These are phyloP conservation scores for Penicillium subrubescens DNA, from an alignment of 495 filamentous ascomycete species.

Conservation along the genomic window DNA sequence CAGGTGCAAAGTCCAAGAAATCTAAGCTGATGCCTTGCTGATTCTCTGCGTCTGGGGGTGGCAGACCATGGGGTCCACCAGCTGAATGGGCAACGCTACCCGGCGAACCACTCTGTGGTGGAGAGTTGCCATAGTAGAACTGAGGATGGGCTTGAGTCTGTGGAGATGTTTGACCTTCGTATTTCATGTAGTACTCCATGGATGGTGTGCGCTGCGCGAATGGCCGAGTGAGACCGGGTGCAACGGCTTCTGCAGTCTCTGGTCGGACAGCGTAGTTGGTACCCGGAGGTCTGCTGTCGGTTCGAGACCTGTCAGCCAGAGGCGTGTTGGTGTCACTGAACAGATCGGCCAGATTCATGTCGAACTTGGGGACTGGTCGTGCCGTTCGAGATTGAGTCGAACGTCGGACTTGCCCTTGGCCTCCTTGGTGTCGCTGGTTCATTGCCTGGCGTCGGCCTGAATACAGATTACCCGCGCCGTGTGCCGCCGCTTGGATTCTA, in stretches of 20 bases:
- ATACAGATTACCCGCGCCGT: conserved; percentile 23
- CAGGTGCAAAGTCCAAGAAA: conserved; percentile 43
- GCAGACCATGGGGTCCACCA: conserved; percentile 21
- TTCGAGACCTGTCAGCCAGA: conserved; percentile 29
- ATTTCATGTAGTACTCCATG: conserved; percentile 42
- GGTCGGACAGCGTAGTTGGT: conserved; percentile 28
- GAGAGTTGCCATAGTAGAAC: conserved; percentile 45
- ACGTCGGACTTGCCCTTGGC: conserved; percentile 30
- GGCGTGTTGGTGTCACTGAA: conserved; percentile 36
- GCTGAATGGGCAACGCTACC: conserved; percentile 29
- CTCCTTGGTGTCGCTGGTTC: conserved; percentile 29
- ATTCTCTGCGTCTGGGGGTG: conserved; percentile 31
- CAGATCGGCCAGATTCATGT: conserved; percentile 64
- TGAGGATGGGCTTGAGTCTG: conserved; percentile 33
- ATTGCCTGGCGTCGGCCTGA: conserved; percentile 29
- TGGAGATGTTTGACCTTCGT: conserved; percentile 38
- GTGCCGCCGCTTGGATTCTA: conserved; percentile 20
- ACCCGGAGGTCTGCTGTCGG: conserved; percentile 17
- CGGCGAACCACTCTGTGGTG: conserved; percentile 43
- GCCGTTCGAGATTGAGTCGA: conserved; percentile 31
- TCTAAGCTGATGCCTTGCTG: conserved; percentile 39
- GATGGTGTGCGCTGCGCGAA: conserved; percentile 38
- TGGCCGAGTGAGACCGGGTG: conserved; percentile 29
- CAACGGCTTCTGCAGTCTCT: conserved; percentile 31
- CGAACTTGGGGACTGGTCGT: conserved; percentile 57